Conservation (phyloP, 2,329 filamentous ascomycete genomes). For the Tothia fuscella region DNA sequence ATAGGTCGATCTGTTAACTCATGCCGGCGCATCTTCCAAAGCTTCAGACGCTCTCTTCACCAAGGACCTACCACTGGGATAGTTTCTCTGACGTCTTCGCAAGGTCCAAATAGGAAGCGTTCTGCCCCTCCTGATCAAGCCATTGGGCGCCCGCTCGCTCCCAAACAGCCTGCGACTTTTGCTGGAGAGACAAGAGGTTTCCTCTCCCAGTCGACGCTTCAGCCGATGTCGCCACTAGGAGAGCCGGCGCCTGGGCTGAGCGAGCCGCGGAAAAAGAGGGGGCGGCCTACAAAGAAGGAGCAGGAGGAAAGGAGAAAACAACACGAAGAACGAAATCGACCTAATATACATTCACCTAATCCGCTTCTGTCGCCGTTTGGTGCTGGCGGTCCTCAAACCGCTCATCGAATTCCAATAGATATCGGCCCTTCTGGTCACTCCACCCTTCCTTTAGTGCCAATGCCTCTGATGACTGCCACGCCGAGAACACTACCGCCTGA, state of each 20-base stretch:
- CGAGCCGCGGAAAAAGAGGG: constrained; percentile 9
- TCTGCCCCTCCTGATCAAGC: not conserved
- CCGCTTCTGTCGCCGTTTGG: not conserved
- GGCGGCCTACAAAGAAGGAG: constrained; percentile 10
- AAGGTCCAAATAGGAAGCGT: not conserved
- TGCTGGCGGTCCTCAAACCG: not conserved
- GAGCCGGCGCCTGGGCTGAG: not conserved
- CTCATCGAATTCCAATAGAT: not conserved
- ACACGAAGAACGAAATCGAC: not conserved
- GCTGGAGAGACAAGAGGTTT: not conserved
- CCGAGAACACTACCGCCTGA: constrained; percentile 2
- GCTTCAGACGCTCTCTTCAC: not conserved
- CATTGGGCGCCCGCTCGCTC: constrained; percentile 2
- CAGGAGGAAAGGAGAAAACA: constrained; percentile 6
- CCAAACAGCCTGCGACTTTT: constrained; percentile 1
- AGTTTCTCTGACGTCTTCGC: not conserved
- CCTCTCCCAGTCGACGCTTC: not conserved
- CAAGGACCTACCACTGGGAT: not conserved
- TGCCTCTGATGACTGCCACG: not conserved
- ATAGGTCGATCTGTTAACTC: constrained; percentile 4
- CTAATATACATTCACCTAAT: not conserved
- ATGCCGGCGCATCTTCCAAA: not conserved
- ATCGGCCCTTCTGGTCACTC: not conserved
- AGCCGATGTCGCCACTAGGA: constrained; percentile 5
- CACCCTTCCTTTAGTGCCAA: not conserved